These are phyloP conservation scores for Pythium volutum DNA, from an alignment of 352 stramenopile genomes.

Conservation along the genomic window DNA sequence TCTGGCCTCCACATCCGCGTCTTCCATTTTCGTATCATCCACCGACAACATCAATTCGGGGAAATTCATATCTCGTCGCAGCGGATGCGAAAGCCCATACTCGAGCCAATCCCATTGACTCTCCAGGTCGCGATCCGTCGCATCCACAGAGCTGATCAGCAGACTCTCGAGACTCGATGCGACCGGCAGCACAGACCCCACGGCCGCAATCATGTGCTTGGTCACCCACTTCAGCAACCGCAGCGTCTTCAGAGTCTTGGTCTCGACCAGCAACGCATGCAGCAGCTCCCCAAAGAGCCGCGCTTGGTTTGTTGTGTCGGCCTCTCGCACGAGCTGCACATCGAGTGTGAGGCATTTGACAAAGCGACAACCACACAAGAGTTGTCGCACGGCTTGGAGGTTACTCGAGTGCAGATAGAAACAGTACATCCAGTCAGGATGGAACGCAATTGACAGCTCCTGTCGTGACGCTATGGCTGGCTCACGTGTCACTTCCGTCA, in stretches of 20 bases:
- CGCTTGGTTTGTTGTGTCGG: neutral
- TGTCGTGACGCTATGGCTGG: neutral
- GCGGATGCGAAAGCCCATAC: constrained; percentile 3
- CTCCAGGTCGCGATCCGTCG: neutral
- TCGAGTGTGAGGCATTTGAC: neutral
- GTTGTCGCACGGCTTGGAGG: neutral
- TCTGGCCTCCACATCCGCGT: neutral
- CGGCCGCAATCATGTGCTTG: neutral
- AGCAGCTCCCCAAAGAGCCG: neutral
- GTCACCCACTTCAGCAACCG: neutral
- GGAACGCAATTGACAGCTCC: neutral
- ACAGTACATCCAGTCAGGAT: neutral
- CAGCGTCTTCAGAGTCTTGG: neutral
- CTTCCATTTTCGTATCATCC: neutral
- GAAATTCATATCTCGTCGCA: neutral
- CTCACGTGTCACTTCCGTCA: too few species aligned
- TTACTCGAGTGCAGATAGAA: constrained; percentile 1
- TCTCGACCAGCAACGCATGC: neutral
- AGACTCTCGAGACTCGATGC: neutral
- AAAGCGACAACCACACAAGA: neutral
- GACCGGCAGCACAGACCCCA: neutral
- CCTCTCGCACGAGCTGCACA: neutral
- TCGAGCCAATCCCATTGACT: constrained; percentile 1
- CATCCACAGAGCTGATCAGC: neutral
- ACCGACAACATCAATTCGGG: neutral